Evolutionary conservation across 1,284 basidiomycete genomes (phyloP).

Genomic region (Salmacisia buchloeana): DNA sequence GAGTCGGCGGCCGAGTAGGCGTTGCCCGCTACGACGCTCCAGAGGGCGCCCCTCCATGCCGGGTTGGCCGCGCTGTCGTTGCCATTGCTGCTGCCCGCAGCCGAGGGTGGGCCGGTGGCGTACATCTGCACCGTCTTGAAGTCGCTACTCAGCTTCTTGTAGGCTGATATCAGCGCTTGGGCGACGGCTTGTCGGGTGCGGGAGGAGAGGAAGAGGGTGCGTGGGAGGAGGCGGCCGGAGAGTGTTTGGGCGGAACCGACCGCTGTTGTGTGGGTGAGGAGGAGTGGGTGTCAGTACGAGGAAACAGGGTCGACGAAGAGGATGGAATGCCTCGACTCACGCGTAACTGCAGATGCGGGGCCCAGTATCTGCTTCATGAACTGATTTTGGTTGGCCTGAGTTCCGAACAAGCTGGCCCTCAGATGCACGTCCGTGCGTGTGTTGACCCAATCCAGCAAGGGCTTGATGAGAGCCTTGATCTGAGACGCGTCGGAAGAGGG

Average conservation of each 20-base stretch:
- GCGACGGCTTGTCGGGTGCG: neutral
- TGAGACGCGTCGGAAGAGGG: neutral
- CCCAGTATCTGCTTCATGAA: neutral
- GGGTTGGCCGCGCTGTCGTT: conserved; percentile 14
- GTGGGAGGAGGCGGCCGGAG: conserved; percentile 15
- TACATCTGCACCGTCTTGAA: conserved; percentile 14
- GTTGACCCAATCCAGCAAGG: neutral
- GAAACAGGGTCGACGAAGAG: neutral
- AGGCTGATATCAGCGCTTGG: conserved; percentile 10
- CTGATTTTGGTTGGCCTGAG: neutral
- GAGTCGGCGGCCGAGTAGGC: neutral
- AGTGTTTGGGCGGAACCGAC: conserved; percentile 12
- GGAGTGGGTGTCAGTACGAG: neutral
- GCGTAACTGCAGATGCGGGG: neutral
- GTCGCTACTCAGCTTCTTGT: neutral
- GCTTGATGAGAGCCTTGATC: conserved; percentile 8
- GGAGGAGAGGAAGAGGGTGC: conserved; percentile 5
- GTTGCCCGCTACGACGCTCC: conserved; percentile 12
- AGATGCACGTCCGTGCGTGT: neutral
- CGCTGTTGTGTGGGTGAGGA: neutral
- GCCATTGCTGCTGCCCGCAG: conserved; percentile 11
- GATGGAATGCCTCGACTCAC: neutral
- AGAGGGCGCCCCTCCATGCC: conserved; percentile 14
- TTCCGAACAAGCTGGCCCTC: neutral
- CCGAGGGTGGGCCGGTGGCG: conserved; percentile 14